Evolutionary conservation across 1,284 basidiomycete species (phyloP).

Genomic region (Tilletia indica): DNA sequence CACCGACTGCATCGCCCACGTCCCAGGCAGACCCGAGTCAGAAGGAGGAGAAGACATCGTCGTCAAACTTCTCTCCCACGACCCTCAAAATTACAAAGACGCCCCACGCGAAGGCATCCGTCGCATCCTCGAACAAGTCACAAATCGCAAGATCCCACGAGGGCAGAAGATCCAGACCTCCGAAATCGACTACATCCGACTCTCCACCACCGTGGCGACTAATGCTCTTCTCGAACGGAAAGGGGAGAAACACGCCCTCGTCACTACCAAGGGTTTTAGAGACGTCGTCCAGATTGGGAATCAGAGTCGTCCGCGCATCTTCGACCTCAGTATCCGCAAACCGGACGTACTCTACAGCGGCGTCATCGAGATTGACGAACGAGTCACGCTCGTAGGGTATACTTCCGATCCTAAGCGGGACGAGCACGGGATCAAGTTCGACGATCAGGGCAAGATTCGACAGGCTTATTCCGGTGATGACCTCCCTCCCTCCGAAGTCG

Average conservation of each 20-base stretch:
- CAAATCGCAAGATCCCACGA: slow-evolving; percentile 68
- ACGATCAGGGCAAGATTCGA: slow-evolving; percentile 63
- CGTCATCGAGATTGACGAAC: slow-evolving; percentile 87
- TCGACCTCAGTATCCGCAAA: slow-evolving; percentile 61
- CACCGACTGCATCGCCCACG: slow-evolving; percentile 48
- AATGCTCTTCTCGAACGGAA: slow-evolving; percentile 93
- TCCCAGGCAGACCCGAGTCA: slow-evolving; percentile 25
- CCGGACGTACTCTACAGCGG: slow-evolving; percentile 73
- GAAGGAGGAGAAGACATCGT: slow-evolving; percentile 48
- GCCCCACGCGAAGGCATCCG: slow-evolving; percentile 93
- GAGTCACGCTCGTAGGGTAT: slow-evolving; percentile 89
- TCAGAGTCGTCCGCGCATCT: slow-evolving; percentile 79
- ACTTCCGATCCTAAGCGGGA: slow-evolving; percentile 80
- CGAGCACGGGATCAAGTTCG: slow-evolving; percentile 72
- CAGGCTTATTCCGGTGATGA: slow-evolving; percentile 44
- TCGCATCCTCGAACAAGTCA: slow-evolving; percentile 78
- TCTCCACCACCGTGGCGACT: slow-evolving; percentile 93
- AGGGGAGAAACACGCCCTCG: slow-evolving; percentile 82
- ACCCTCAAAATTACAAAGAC: slow-evolving; percentile 76
- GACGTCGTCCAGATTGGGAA: slow-evolving; percentile 89
- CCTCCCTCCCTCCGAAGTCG: slow-evolving; percentile 67
- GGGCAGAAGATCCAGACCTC: slow-evolving; percentile 70
- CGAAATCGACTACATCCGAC: slow-evolving; percentile 84
- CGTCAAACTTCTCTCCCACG: slow-evolving; percentile 58
- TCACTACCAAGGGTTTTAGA: slow-evolving; percentile 88